Evolutionary conservation across 352 stramenopile species (phyloP), one percentile per base, ranked within the genome.

Genomic region (Phytophthora tentaculata): DNA sequence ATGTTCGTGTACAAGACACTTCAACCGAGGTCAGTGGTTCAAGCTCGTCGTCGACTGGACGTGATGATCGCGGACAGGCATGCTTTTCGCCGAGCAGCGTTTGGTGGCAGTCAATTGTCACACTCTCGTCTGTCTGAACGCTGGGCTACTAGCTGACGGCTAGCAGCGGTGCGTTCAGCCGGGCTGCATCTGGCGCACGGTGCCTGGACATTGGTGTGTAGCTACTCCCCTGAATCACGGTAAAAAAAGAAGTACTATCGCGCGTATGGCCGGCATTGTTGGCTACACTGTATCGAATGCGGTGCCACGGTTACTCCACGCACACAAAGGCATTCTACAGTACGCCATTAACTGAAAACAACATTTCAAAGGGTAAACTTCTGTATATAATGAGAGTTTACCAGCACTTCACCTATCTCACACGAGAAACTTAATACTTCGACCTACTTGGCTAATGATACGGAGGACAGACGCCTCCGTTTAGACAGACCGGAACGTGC

Each of bases 361-460:
- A 17, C 12, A 39, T 7, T 62, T 41, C 7, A 53, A 5, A 24
- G 26, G 12, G 61, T 35, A 47, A 69, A 58, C 49, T 54, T 63
- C 61, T 39, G 5, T 64, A 64, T 64, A 50, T 69, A 37, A 62
- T 53, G 20, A 20, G 63, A 29, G 29, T 51, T 67, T 63, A 58
- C 63, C 56, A 19, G 19, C 54, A 68, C 45, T 49, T 45, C 45
- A 51, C 23, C 29, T 70, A 74, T 70, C 66, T 71, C 49, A 71
- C 55, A 71, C 61, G 37, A 72, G 63, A 64, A 65, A 72, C 62
- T 76, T 76, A 71, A 58, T 69, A 72, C 63, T 69, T 49, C 17
- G 32, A 74, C 51, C 67, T 67, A 71, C 14, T 43, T 58, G 67
- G 35, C 61, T 67, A 71, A 56, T 23, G 16, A 45, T 71, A 74